These are phyloP conservation scores for Penicillium riverlandense DNA, from an alignment of 495 filamentous ascomycete genomes.

Conservation along the genomic window DNA sequence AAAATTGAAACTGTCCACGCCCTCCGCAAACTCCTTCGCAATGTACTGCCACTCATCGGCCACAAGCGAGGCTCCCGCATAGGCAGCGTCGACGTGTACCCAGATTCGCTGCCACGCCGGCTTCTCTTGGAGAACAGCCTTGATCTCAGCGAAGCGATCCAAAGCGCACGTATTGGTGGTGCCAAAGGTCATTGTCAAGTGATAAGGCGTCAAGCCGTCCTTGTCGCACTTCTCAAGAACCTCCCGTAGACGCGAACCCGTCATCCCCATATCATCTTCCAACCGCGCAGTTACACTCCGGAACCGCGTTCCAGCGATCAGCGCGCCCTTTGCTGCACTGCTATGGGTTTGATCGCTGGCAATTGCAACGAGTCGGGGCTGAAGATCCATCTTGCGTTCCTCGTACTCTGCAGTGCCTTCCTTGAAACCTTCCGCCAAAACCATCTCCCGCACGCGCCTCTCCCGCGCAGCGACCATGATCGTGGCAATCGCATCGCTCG, in stretches of 20 bases:
- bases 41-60: conserved; percentile 74
- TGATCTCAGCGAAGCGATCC: conserved; percentile 72
- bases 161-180: conserved; percentile 84
- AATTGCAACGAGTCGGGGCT: conserved; percentile 71
- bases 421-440: conserved; percentile 40
- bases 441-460: conserved; percentile 53
- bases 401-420: conserved; percentile 37
- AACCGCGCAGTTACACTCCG: conserved; percentile 54
- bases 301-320: conserved; percentile 77
- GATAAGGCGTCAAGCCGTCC: conserved; percentile 75
- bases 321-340: conserved; percentile 78
- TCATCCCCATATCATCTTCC: conserved; percentile 64
- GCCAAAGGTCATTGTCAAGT: conserved; percentile 76
- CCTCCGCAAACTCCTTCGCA: conserved; percentile 47
- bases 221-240: conserved; percentile 54
- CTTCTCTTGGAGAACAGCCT: conserved; percentile 53
- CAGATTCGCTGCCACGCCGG: conserved; percentile 57
- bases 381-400: conserved; percentile 55
- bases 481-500: conserved; percentile 81
- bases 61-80: conserved; percentile 79
- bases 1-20: conserved; percentile 83
- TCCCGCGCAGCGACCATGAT: conserved; percentile 88
- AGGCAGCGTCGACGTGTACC: conserved; percentile 96
- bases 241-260: conserved; percentile 49
- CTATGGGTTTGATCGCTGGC: conserved; percentile 75